These are phyloP conservation scores for Phytophthora hibernalis DNA, from an alignment of 352 stramenopile genomes.

Conservation along the genomic window DNA sequence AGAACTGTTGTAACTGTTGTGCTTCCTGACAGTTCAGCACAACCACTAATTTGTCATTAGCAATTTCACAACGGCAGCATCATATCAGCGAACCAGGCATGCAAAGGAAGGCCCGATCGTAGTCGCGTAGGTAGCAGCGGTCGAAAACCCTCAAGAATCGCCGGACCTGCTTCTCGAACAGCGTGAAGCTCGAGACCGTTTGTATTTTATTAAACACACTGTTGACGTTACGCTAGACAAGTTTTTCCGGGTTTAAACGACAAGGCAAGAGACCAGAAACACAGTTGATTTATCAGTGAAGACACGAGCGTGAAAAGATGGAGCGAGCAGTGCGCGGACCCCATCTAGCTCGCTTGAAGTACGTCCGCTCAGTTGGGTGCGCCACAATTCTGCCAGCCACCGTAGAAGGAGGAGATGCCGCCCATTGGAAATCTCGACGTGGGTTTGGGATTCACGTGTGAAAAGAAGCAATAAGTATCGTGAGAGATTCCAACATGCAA, in stretches of 20 bases:
- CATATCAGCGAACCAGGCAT: too few species aligned
- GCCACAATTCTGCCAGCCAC: background rate
- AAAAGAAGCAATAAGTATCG: slow-evolving; percentile 8
- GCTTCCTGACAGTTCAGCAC: too few species aligned
- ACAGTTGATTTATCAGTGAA: background rate
- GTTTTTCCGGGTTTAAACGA: background rate
- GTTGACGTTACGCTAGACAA: slow-evolving; percentile 1
- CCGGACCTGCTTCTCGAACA: background rate
- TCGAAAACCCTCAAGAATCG: background rate
- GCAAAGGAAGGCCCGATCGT: too few species aligned
- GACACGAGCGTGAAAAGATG: background rate
- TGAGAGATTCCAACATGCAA: background rate
- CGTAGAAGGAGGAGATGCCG: background rate
- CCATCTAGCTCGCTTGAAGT: too few species aligned
- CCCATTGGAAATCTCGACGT: slow-evolving; percentile 3
- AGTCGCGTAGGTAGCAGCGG: too few species aligned
- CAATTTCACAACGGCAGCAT: too few species aligned
- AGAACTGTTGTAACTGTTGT: too few species aligned
- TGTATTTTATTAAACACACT: too few species aligned
- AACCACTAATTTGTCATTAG: too few species aligned
- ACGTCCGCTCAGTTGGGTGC: too few species aligned
- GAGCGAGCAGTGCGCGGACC: background rate
- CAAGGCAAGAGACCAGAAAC: slow-evolving; percentile 1
- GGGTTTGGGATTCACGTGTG: slow-evolving; percentile 11
- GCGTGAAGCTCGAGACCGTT: background rate